A percentile compares a stretch with the other conserved stretches of the same genome.
phyloP scores from a whole-genome alignment of 2,329 filamentous ascomycete species.

The Diplodia seriata region DNA sequence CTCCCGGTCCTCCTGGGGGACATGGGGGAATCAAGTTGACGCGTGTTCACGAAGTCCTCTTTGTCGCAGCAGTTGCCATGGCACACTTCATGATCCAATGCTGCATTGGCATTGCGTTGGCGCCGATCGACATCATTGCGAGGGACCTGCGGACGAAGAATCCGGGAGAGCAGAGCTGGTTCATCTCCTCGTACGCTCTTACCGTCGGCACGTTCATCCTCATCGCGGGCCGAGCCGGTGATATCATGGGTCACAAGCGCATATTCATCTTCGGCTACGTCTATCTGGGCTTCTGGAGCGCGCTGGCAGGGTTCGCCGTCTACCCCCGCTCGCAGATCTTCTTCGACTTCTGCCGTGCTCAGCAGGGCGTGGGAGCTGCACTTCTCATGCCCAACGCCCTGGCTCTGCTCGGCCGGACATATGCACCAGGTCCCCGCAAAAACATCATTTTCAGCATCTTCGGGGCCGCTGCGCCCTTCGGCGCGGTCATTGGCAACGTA shows the following conservation, averaged over 20 bases:
- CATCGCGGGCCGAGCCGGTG: constrained; percentile 54
- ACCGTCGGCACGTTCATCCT: constrained; percentile 56
- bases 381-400: constrained; percentile 49
- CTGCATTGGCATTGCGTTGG: constrained; percentile 44
- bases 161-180: constrained; percentile 54
- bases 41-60: constrained; percentile 38
- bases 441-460: constrained; percentile 50
- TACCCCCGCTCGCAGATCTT: constrained; percentile 44
- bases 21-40: constrained; percentile 36
- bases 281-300: constrained; percentile 51
- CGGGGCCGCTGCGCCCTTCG: constrained; percentile 46
- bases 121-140: constrained; percentile 56
- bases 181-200: constrained; percentile 53
- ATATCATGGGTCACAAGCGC: constrained; percentile 53
- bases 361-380: constrained; percentile 51
- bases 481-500: constrained; percentile 45
- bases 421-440: constrained; percentile 47
- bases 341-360: constrained; percentile 47
- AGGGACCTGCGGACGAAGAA: constrained; percentile 50
- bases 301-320: constrained; percentile 48
- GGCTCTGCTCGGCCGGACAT: constrained; percentile 46
- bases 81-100: constrained; percentile 44
- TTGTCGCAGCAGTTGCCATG: constrained; percentile 41
- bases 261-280: constrained; percentile 51
- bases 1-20: neutral